A percentile compares a stretch with the other conserved stretches of the same genome.
Evolutionary conservation across 768 basidiomycete genomes (phyloP).

Genomic region (Daedaleopsis sinensis): DNA sequence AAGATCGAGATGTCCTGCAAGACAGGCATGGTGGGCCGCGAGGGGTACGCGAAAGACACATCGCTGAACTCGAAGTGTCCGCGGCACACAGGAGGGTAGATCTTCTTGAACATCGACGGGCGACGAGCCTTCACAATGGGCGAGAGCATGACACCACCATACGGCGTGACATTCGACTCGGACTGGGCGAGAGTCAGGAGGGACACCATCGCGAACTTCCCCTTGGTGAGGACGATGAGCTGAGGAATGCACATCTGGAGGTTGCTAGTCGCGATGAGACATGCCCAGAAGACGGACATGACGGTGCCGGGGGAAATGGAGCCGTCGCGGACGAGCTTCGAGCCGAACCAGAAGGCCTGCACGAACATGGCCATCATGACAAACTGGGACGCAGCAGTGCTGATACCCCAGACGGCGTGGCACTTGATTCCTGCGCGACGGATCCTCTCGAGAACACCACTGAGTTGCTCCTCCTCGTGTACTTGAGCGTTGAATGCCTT

Average conservation of each 20-base stretch:
- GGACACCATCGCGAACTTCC: constrained; percentile 78
- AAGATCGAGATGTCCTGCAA: constrained; percentile 64
- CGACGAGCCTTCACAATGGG: constrained; percentile 22
- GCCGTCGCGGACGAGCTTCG: constrained; percentile 82
- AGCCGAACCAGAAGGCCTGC: constrained; percentile 95
- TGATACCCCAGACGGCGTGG: constrained; percentile 75
- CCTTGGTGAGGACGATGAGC: constrained; percentile 75
- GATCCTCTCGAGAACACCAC: constrained; percentile 47
- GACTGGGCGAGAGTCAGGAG: constrained; percentile 61
- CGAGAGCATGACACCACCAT: constrained; percentile 15
- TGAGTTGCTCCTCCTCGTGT: constrained; percentile 53
- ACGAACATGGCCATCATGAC: constrained; percentile 92
- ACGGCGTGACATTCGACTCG: constrained; percentile 29
- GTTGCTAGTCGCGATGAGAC: constrained; percentile 86
- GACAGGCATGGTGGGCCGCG: constrained; percentile 63
- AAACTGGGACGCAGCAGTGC: constrained; percentile 73
- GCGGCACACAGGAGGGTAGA: constrained; percentile 60
- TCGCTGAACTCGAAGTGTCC: constrained; percentile 71
- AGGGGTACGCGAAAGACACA: constrained; percentile 74
- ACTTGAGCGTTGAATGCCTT: constrained; percentile 87
- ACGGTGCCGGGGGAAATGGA: constrained; percentile 72
- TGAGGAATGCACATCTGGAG: constrained; percentile 87
- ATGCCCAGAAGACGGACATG: constrained; percentile 99
- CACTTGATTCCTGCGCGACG: constrained; percentile 53
- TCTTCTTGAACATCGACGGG: constrained; percentile 53